phyloP scores from a whole-genome alignment of 1,284 basidiomycete genomes.

The Ustilago vetiveriae region DNA sequence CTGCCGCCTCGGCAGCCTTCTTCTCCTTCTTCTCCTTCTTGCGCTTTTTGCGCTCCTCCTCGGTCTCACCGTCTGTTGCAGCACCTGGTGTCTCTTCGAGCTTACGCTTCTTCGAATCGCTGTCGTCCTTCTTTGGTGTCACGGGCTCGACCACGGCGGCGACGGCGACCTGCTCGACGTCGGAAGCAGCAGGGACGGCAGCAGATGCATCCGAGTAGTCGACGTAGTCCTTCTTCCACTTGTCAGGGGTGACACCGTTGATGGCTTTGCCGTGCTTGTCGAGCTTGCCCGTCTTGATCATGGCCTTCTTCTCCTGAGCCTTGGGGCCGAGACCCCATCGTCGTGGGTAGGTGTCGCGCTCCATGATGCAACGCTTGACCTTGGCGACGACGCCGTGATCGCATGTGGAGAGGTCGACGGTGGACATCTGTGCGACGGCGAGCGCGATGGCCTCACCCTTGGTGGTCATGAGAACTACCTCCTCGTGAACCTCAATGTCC shows the following conservation, averaged over 20 bases:
- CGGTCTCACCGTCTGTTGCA: conserved; percentile 53
- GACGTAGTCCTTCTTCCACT: conserved; percentile 91
- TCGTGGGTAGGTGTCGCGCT: conserved; percentile 96
- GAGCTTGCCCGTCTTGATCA: conserved; percentile 80
- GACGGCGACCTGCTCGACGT: conserved; percentile 27
- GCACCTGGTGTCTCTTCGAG: conserved; percentile 54
- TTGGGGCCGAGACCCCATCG: conserved; percentile 98
- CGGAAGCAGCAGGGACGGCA: conserved; percentile 54
- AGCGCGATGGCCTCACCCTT: conserved; percentile 99
- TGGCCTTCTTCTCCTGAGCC: conserved; percentile 96
- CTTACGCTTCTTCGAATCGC: conserved; percentile 69
- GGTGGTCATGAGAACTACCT: conserved; percentile 99
- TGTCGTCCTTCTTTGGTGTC: conserved; percentile 42
- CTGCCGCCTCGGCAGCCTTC: conserved; percentile 59
- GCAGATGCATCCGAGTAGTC: conserved; percentile 76
- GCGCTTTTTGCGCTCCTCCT: conserved; percentile 64
- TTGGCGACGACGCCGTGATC: conserved; percentile 99
- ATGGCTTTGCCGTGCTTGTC: conserved; percentile 94
- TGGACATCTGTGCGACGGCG: conserved; percentile 83
- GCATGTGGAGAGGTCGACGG: conserved; percentile 95
- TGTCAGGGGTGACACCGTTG: conserved; percentile 86
- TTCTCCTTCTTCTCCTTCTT: conserved; percentile 68
- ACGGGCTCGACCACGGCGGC: conserved; percentile 39
- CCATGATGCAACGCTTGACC: conserved; percentile 99
- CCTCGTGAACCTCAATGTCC: conserved; percentile 94